Evolutionary conservation across 2,329 filamentous ascomycete species (phyloP).

Genomic region (Cladosporium sp.): DNA sequence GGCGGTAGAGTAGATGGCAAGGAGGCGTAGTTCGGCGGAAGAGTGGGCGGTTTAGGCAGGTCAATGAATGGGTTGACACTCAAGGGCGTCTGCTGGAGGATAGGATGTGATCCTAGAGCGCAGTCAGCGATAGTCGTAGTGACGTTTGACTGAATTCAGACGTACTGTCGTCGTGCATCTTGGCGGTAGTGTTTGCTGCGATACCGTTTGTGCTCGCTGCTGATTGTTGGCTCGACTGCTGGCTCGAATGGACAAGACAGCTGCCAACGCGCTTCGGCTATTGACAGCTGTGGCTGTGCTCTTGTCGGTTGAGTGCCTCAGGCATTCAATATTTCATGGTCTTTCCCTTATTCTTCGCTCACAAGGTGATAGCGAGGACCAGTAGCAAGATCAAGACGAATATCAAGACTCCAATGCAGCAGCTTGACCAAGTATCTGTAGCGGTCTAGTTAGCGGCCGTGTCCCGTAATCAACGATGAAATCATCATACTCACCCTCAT

Average conservation of each 20-base stretch:
- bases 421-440: slow-evolving; percentile 69
- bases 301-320: slow-evolving; percentile 9
- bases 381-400: slow-evolving; percentile 83
- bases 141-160: background rate
- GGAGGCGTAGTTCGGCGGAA: slow-evolving; percentile 92
- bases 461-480: slow-evolving; percentile 13
- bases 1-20: slow-evolving; percentile 83
- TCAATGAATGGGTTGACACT: slow-evolving; percentile 93
- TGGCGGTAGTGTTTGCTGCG: slow-evolving; percentile 5
- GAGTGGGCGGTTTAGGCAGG: slow-evolving; percentile 81
- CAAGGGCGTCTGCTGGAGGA: slow-evolving; percentile 87
- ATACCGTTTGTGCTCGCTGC: slow-evolving; percentile 10
- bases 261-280: slow-evolving; percentile 4
- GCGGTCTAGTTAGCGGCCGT: slow-evolving; percentile 12
- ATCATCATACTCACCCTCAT: slow-evolving; percentile 68
- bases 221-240: background rate
- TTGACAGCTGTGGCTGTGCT: slow-evolving; percentile 17
- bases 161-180: slow-evolving; percentile 32
- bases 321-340: background rate
- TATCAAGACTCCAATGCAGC: slow-evolving; percentile 86
- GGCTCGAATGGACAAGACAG: too few relatives aligned
- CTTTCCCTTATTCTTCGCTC: too few relatives aligned
- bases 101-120: slow-evolving; percentile 61
- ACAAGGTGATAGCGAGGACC: slow-evolving; percentile 67
- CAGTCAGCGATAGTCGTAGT: slow-evolving; percentile 10